phyloP scores from a whole-genome alignment of 495 filamentous ascomycete species.

The Trichoderma virens region DNA sequence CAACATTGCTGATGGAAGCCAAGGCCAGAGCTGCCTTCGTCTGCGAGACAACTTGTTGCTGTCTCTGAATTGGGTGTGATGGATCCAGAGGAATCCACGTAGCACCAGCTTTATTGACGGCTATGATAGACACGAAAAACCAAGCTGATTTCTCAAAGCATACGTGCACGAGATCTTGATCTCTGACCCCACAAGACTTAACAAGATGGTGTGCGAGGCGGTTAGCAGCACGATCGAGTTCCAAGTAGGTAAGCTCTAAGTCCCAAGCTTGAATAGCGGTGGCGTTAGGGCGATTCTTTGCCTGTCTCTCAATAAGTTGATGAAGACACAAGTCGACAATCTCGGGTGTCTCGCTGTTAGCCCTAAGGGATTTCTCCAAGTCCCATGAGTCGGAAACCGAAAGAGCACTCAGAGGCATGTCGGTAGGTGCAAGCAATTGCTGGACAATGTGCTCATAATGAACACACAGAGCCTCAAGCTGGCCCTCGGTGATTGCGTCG shows the following conservation, averaged over 20 bases:
- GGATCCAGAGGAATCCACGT: slow-evolving; percentile 51
- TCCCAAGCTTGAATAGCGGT: slow-evolving; percentile 40
- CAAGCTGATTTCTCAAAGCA: slow-evolving; percentile 48
- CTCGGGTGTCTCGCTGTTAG: slow-evolving; percentile 1
- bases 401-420: neutral
- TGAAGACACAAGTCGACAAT: slow-evolving; percentile 22
- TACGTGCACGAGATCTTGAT: slow-evolving; percentile 46
- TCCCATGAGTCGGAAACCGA: neutral
- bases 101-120: slow-evolving; percentile 50
- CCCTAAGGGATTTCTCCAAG: neutral
- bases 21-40: slow-evolving; percentile 5
- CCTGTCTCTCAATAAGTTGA: slow-evolving; percentile 19
- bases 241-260: slow-evolving; percentile 41
- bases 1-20: neutral
- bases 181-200: slow-evolving; percentile 35
- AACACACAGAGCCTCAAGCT: slow-evolving; percentile 1
- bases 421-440: neutral
- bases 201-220: slow-evolving; percentile 37
- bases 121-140: slow-evolving; percentile 46
- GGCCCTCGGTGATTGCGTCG: neutral
- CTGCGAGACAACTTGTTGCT: slow-evolving; percentile 19
- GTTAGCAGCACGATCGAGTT: slow-evolving; percentile 39
- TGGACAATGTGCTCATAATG: slow-evolving; percentile 5
- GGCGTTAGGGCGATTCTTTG: slow-evolving; percentile 13
- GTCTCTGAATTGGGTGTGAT: slow-evolving; percentile 41